Evolutionary conservation across 352 stramenopile genomes (phyloP).

Genomic region (Phytophthora aleatoria): DNA sequence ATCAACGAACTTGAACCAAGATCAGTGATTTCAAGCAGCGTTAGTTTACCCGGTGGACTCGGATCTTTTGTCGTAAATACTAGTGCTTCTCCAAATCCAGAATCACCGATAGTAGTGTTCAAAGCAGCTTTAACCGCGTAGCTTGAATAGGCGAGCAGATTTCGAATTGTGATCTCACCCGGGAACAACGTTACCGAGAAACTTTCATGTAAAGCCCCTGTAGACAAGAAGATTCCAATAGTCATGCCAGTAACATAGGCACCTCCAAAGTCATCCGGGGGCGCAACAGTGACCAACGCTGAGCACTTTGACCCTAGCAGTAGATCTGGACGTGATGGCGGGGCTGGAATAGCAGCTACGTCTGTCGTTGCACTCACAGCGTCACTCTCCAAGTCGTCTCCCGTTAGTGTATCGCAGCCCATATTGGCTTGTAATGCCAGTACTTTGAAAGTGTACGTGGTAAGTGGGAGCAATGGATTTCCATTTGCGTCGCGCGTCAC

Average conservation of each 20-base stretch:
- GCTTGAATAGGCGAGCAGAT: slow-evolving; percentile 29
- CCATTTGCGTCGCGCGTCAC: slow-evolving; percentile 28
- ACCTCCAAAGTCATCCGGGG: slow-evolving; percentile 45
- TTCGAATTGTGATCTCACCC: slow-evolving; percentile 17
- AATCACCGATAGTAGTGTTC: slow-evolving; percentile 19
- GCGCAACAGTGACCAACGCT: slow-evolving; percentile 18
- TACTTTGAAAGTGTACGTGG: slow-evolving; percentile 47
- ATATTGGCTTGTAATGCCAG: slow-evolving; percentile 46
- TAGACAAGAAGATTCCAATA: slow-evolving; percentile 18
- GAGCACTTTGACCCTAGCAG: slow-evolving; percentile 24
- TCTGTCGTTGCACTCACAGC: slow-evolving; percentile 30
- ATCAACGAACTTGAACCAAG: slow-evolving; percentile 32
- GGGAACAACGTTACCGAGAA: slow-evolving; percentile 10
- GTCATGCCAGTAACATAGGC: slow-evolving; percentile 12
- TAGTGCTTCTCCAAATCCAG: slow-evolving; percentile 21
- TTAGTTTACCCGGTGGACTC: slow-evolving; percentile 21
- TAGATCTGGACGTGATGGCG: slow-evolving; percentile 27
- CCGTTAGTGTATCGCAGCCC: slow-evolving; percentile 42
- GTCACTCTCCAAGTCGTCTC: slow-evolving; percentile 38
- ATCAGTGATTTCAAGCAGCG: slow-evolving; percentile 14
- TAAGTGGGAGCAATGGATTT: slow-evolving; percentile 22
- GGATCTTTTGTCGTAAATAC: slow-evolving; percentile 31
- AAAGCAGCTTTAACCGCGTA: slow-evolving; percentile 36
- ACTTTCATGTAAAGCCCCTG: slow-evolving; percentile 1
- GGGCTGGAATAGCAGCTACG: slow-evolving; percentile 28